Evolutionary conservation across 2,329 filamentous ascomycete genomes (phyloP).

Genomic region (Trichoderma sp.): DNA sequence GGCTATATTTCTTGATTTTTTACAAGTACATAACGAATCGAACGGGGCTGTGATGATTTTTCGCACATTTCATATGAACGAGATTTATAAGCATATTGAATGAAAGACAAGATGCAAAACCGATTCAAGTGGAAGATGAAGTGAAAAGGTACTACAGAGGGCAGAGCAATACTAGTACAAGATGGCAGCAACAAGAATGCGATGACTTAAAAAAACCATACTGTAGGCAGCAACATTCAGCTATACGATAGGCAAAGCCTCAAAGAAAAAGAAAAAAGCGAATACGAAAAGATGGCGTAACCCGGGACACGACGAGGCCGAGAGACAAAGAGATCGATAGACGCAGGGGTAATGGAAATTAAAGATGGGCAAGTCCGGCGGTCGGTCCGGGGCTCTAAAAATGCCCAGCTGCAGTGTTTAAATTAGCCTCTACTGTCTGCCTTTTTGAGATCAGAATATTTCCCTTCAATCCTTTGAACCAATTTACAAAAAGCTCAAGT

Average conservation of each 20-base stretch:
- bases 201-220: background rate
- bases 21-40: background rate
- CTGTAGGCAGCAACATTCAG: background rate
- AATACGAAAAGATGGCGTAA: slow-evolving; percentile 20
- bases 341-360: slow-evolving; percentile 17
- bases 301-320: background rate
- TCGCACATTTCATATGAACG: too few species aligned
- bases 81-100: background rate
- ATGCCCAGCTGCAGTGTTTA: background rate
- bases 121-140: background rate
- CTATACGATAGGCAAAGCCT: background rate
- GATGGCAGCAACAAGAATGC: too few species aligned
- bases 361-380: background rate
- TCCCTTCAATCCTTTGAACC: background rate
- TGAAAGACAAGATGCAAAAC: too few species aligned
- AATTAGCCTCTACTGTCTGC: background rate
- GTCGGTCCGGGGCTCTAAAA: background rate
- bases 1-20: background rate
- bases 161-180: too few species aligned
- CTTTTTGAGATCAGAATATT: too few species aligned
- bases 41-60: background rate
- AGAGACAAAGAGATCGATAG: background rate
- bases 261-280: background rate
- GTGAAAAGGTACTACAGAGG: too few species aligned
- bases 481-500: background rate